phyloP scores from a whole-genome alignment of 1,284 basidiomycete genomes.

The Afroboletus lepidellus region DNA sequence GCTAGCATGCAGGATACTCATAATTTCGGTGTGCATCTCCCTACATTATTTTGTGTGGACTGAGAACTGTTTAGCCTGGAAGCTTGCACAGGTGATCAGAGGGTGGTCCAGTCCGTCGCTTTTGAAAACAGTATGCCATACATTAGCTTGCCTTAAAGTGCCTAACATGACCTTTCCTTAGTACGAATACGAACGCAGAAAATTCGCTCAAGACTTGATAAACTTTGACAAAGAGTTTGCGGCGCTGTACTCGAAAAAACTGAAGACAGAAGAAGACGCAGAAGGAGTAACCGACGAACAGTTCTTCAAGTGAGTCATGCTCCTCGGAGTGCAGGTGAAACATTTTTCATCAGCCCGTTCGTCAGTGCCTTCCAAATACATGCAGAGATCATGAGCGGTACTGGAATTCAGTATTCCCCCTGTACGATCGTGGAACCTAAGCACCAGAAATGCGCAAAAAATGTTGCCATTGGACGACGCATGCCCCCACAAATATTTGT shows the following conservation, averaged over 20 bases:
- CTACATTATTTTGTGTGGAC: background rate
- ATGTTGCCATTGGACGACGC: background rate
- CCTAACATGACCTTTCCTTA: conserved; percentile 24
- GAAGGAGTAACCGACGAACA: background rate
- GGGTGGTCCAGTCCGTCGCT: conserved; percentile 67
- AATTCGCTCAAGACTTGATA: background rate
- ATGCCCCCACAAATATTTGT: background rate
- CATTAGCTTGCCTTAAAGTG: background rate
- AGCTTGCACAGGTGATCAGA: conserved; percentile 68
- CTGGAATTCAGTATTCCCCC: background rate
- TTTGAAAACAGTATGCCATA: conserved; percentile 62
- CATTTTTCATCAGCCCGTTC: background rate
- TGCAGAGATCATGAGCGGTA: background rate
- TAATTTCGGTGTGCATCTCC: conserved; percentile 43
- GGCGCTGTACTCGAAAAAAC: background rate
- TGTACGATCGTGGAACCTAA: background rate
- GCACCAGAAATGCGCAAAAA: background rate
- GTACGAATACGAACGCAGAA: conserved; percentile 67
- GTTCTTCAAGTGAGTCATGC: background rate
- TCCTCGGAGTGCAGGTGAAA: no score
- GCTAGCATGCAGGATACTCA: background rate
- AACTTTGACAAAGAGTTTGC: background rate
- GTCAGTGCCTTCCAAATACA: no score
- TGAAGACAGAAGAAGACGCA: background rate
- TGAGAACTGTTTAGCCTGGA: conserved; percentile 56